Percentiles rank a stretch among this genome's conserved stretches.
Evolutionary conservation across 2,329 filamentous ascomycete species (phyloP).

Genomic region (Aureobasidium leucospermi): DNA sequence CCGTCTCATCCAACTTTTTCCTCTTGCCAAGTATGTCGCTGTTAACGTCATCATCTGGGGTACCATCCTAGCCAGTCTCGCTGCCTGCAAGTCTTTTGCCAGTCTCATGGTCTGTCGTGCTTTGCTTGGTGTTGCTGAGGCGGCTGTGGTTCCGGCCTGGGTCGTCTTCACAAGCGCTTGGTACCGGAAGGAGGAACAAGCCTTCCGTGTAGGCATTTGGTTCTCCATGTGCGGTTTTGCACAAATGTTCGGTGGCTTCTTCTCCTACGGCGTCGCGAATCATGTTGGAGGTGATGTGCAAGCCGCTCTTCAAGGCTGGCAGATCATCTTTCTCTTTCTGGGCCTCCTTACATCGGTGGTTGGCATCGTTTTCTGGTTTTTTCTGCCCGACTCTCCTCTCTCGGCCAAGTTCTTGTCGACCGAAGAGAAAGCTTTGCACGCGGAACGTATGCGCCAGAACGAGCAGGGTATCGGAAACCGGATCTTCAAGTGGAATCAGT

Average conservation of each 20-base stretch:
- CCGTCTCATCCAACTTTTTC: not conserved
- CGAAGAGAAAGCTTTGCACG: not conserved
- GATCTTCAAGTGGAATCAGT: not conserved
- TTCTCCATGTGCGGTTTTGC: not conserved
- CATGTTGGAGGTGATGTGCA: not conserved
- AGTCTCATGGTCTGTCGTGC: slow-evolving; percentile 23
- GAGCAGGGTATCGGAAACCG: not conserved
- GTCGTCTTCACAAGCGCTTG: not conserved
- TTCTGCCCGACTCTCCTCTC: not conserved
- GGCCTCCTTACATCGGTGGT: not conserved
- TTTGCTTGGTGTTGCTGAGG: slow-evolving; percentile 28
- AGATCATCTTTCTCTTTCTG: not conserved
- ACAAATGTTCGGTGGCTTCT: not conserved
- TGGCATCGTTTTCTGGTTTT: not conserved
- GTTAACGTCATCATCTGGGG: slow-evolving; percentile 27
- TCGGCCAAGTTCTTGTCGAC: not conserved
- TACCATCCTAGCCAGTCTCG: slow-evolving; percentile 23
- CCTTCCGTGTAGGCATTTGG: not conserved
- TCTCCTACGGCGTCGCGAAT: not conserved
- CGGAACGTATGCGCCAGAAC: not conserved
- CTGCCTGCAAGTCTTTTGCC: slow-evolving; percentile 24
- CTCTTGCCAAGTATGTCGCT: slow-evolving; percentile 19
- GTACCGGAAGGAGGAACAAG: not conserved
- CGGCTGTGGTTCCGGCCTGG: not conserved
- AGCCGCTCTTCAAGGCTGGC: not conserved